These are phyloP conservation scores for Wickerhamiella qilinensis DNA, from an alignment of 805 yeast species.

Conservation along the genomic window DNA sequence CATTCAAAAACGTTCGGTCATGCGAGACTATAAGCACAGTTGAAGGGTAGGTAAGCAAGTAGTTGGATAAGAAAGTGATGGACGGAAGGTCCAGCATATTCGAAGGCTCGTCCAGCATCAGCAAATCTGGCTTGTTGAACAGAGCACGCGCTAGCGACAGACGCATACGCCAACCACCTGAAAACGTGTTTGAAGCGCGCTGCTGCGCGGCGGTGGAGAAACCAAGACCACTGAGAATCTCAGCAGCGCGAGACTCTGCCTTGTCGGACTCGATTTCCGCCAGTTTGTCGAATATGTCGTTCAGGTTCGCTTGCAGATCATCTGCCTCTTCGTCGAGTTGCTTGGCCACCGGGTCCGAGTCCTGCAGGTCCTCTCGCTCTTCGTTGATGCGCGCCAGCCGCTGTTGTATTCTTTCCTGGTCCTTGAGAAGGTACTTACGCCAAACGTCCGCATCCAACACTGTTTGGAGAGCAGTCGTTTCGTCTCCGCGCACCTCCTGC, in stretches of 20 bases:
- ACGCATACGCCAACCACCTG: conserved; percentile 99
- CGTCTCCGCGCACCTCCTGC: conserved; percentile 93
- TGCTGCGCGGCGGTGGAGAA: conserved; percentile 77
- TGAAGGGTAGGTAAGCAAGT: conserved; percentile 76
- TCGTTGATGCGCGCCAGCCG: conserved; percentile 61
- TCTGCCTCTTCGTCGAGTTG: conserved; percentile 80
- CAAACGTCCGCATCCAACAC: conserved; percentile 99
- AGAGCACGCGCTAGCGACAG: conserved; percentile 93
- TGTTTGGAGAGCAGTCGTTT: conserved; percentile 75
- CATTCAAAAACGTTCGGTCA: conserved; percentile 92
- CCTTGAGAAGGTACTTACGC: conserved; percentile 76
- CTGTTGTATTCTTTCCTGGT: conserved; percentile 45
- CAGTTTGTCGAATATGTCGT: conserved; percentile 67
- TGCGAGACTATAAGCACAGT: conserved; percentile 94
- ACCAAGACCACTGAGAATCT: conserved; percentile 83
- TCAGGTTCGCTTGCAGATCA: conserved; percentile 64
- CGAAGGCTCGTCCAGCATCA: conserved; percentile 94
- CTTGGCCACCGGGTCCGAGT: conserved; percentile 35
- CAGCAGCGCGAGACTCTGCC: conserved; percentile 94
- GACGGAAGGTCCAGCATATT: conserved; percentile 99
- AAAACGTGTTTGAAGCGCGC: conserved; percentile 73
- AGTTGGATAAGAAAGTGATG: conserved; percentile 80
- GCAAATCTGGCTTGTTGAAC: conserved; percentile 89
- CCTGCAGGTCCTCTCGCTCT: conserved; percentile 42
- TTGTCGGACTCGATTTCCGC: conserved; percentile 92